A percentile compares a stretch with the other conserved stretches of the same genome.
Evolutionary conservation across 805 yeast genomes (phyloP).

Genomic region (Cyberlindnera bimundalis): DNA sequence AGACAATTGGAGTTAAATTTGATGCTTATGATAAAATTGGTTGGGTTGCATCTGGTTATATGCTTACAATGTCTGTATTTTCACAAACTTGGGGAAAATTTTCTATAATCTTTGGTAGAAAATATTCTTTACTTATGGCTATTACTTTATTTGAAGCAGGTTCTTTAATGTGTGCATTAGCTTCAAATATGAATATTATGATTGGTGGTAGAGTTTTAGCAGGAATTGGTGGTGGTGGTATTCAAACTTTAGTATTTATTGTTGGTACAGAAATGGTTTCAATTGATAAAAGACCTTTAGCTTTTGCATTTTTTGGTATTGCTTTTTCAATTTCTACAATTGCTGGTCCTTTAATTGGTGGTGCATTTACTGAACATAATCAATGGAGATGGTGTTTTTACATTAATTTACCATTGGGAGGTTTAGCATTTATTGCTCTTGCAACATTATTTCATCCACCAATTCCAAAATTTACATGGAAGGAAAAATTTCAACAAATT

Average conservation of each 20-base stretch:
- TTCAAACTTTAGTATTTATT: slow-evolving; percentile 53
- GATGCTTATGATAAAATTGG: slow-evolving; percentile 48
- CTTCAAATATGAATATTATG: slow-evolving; percentile 53
- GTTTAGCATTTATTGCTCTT: slow-evolving; percentile 39
- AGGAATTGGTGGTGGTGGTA: slow-evolving; percentile 72
- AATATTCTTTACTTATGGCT: slow-evolving; percentile 44
- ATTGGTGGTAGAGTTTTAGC: slow-evolving; percentile 70
- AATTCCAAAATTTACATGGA: slow-evolving; percentile 35
- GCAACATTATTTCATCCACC: slow-evolving; percentile 46
- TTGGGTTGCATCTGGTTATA: slow-evolving; percentile 56
- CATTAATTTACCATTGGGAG: slow-evolving; percentile 67
- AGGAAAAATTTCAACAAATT: slow-evolving; percentile 37
- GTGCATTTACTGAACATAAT: slow-evolving; percentile 55
- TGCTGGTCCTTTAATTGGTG: slow-evolving; percentile 65
- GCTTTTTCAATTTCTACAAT: slow-evolving; percentile 48
- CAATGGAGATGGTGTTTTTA: slow-evolving; percentile 80
- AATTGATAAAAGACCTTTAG: slow-evolving; percentile 28
- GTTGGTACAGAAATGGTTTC: slow-evolving; percentile 50
- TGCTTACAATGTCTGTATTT: slow-evolving; percentile 50
- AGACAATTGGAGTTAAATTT: slow-evolving; percentile 48
- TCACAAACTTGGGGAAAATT: slow-evolving; percentile 57
- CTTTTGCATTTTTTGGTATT: slow-evolving; percentile 24
- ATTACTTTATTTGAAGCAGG: slow-evolving; percentile 57
- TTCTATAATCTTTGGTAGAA: slow-evolving; percentile 56
- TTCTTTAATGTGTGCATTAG: slow-evolving; percentile 53